phyloP scores from a whole-genome alignment of 768 basidiomycete species.

The Steccherinum ochraceum region DNA sequence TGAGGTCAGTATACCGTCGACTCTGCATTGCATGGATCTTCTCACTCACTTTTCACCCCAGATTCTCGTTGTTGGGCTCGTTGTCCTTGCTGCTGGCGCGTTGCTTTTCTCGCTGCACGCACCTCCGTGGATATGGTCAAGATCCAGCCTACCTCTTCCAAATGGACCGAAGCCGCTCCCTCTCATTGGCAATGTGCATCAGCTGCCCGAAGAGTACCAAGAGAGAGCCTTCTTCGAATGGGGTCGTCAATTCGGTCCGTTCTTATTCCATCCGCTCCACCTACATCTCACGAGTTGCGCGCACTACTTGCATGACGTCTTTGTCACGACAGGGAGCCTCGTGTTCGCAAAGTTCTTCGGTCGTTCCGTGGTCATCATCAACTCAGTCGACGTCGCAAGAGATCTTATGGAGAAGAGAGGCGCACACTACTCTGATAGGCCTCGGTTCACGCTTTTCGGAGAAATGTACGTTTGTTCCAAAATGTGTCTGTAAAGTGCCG shows the following conservation, averaged over 20 bases:
- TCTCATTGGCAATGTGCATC: slow-evolving; percentile 25
- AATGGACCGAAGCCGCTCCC: slow-evolving; percentile 25
- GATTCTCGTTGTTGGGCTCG: too few species aligned
- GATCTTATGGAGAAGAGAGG: slow-evolving; percentile 26
- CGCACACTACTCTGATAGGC: slow-evolving; percentile 21
- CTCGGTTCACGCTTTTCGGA: slow-evolving; percentile 13
- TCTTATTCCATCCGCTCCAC: background rate
- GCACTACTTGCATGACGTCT: background rate
- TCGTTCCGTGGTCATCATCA: slow-evolving; percentile 11
- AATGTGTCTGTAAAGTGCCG: background rate
- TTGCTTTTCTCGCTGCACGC: background rate
- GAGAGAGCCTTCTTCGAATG: slow-evolving; percentile 21
- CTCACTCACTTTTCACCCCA: too few species aligned
- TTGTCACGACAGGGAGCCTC: background rate
- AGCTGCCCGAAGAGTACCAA: slow-evolving; percentile 18
- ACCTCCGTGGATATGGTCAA: background rate
- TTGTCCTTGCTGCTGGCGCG: background rate
- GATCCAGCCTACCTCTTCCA: slow-evolving; percentile 11
- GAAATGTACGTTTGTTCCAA: slow-evolving; percentile 17
- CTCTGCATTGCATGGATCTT: too few species aligned
- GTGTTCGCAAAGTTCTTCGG: background rate
- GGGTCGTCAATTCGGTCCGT: slow-evolving; percentile 21
- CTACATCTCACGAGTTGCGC: background rate
- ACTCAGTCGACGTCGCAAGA: slow-evolving; percentile 14
- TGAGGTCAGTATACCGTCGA: too few species aligned